phyloP scores from a whole-genome alignment of 495 filamentous ascomycete genomes.

The Xylaria curta region DNA sequence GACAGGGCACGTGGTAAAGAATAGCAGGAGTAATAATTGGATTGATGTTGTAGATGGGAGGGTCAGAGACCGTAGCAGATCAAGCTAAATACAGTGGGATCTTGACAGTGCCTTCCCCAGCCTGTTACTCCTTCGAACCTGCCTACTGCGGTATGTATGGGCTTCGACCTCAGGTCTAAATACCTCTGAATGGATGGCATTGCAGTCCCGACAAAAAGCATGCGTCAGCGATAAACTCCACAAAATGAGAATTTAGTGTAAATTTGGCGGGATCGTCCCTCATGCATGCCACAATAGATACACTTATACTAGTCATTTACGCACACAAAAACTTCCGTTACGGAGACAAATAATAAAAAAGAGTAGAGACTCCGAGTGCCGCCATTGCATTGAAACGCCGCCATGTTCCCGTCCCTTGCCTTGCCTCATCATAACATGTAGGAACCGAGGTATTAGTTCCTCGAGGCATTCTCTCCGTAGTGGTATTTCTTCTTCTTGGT shows the following conservation, averaged over 20 bases:
- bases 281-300: conserved; percentile 5
- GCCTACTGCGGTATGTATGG: too few species aligned
- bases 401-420: background rate
- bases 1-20: too few species aligned
- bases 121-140: too few species aligned
- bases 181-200: too few species aligned
- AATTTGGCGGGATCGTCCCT: background rate
- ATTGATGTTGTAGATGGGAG: too few species aligned
- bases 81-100: too few species aligned
- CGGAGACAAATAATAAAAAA: background rate
- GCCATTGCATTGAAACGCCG: conserved; percentile 12
- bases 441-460: background rate
- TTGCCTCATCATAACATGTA: background rate
- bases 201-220: background rate
- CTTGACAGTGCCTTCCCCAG: too few species aligned
- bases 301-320: background rate
- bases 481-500: background rate
- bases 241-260: background rate
- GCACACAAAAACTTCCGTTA: background rate
- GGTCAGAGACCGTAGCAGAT: too few species aligned
- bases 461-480: background rate
- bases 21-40: too few species aligned
- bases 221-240: background rate
- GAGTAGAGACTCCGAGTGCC: conserved; percentile 14
- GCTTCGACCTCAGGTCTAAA: too few species aligned